phyloP scores from a whole-genome alignment of 495 filamentous ascomycete species.

The Antarctomyces pellizariae region DNA sequence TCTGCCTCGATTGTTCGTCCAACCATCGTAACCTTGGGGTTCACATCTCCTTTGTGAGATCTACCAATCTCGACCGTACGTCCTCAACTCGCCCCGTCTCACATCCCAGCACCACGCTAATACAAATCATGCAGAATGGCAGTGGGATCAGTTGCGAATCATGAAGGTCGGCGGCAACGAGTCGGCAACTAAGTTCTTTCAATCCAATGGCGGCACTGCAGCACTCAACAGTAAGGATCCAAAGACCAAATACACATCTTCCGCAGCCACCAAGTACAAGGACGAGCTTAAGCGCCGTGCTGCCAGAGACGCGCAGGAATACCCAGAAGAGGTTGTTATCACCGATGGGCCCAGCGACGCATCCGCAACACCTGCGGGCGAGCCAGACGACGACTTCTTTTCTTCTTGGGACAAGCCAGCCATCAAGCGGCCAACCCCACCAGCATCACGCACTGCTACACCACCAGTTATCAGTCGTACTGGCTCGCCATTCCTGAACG shows the following conservation, averaged over 20 bases:
- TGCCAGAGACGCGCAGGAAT: slow-evolving; percentile 62
- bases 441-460: slow-evolving; percentile 74
- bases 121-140: slow-evolving; percentile 52
- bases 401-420: slow-evolving; percentile 95
- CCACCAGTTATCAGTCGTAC: slow-evolving; percentile 68
- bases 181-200: slow-evolving; percentile 93
- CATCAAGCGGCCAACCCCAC: slow-evolving; percentile 90
- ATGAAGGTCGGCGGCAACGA: slow-evolving; percentile 99
- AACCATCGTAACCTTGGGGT: slow-evolving; percentile 82
- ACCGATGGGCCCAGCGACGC: slow-evolving; percentile 48
- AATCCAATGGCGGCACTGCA: slow-evolving; percentile 80
- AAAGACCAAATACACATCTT: slow-evolving; percentile 89
- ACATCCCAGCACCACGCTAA: slow-evolving; percentile 7
- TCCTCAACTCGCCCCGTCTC: slow-evolving; percentile 3
- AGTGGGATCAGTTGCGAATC: slow-evolving; percentile 93
- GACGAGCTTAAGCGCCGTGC: slow-evolving; percentile 74
- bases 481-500: slow-evolving; percentile 68
- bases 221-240: slow-evolving; percentile 86
- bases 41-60: slow-evolving; percentile 94
- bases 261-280: slow-evolving; percentile 83
- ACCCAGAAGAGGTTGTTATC: slow-evolving; percentile 63
- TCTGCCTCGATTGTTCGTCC: slow-evolving; percentile 90
- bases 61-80: slow-evolving; percentile 95
- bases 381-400: slow-evolving; percentile 85
- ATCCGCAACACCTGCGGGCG: slow-evolving; percentile 46